Evolutionary conservation across 352 stramenopile genomes (phyloP), one percentile per base, ranked within the genome.

Genomic region (Pythium volutum): DNA sequence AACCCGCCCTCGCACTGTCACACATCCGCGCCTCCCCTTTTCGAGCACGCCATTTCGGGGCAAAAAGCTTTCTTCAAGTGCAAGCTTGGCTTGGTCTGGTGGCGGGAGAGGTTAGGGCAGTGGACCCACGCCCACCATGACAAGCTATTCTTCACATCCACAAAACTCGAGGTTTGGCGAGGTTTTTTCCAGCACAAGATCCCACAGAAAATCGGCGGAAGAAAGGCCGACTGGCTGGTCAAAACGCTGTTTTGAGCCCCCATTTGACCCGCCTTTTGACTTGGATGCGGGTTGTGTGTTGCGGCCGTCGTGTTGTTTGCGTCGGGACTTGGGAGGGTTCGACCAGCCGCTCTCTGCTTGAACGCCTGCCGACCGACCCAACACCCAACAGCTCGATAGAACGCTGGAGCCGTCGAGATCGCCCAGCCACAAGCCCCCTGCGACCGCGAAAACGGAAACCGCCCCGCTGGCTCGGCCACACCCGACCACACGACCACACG

Each of bases 11-110:
- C 1, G 53, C 53, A 39, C 53, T 59, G 53, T 61, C 41, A 61
- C 54, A 52, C 54, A 39, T n/a, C n/a, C 38, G n/a, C 39, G 12
- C 41, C 56, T 12, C 45, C 43, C 29, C 46, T 51, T 26, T 33
- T 29, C 27, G 16, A 18, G 43, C 55, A 38, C n/a, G n/a, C n/a
- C n/a, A 36, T 45, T 53, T 50, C n/a, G 38, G 36, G 16, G 8
- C 10, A 12, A 34, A 36, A 33, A 41, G 49, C 22, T 66, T n/a
- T 53, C 59, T 66, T 66, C 59, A 66, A 66, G 49, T 66, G 59
- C 59, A 66, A 66, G 49, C 43, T 41, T 47, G 22, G 26, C 16
- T 11, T 29, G 20, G n/a, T n/a, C n/a, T 33, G 42, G 49, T 43
- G 25, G 59, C 31, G 48, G 57, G 49, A 59, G 58, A 50, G 58